These are phyloP conservation scores for Tulasnella sp. DNA, from an alignment of 768 basidiomycete genomes.

Conservation along the genomic window DNA sequence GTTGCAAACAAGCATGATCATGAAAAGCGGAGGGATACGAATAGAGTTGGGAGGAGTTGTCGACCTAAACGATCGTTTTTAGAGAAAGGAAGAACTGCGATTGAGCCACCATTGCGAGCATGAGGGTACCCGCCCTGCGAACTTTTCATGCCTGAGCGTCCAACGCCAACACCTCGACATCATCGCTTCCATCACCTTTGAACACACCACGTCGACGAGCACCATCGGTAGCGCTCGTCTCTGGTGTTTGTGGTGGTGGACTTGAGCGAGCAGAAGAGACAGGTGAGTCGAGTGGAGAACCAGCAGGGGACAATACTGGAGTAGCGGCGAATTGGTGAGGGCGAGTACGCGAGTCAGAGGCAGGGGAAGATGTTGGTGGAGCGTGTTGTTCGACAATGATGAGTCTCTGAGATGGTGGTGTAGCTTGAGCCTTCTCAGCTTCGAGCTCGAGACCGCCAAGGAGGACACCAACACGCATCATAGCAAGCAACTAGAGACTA, in stretches of 20 bases:
- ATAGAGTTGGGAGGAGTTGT: no score
- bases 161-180: constrained; percentile 11
- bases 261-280: constrained; percentile 5
- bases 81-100: no score
- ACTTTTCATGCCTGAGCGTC: no score
- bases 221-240: not conserved
- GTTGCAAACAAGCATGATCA: no score
- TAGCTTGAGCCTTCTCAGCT: constrained; percentile 42
- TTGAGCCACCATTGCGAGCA: no score
- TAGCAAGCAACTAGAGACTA: constrained; percentile 33
- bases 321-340: constrained; percentile 14
- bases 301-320: constrained; percentile 1
- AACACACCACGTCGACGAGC: not conserved
- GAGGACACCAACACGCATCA: constrained; percentile 49
- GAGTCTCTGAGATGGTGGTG: constrained; percentile 62
- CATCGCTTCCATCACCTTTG: constrained; percentile 1
- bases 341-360: not conserved
- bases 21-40: no score
- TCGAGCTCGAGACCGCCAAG: constrained; percentile 43
- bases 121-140: no score
- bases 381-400: constrained; percentile 37
- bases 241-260: constrained; percentile 13
- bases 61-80: no score
- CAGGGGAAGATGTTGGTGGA: not conserved
- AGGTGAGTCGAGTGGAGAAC: constrained; percentile 13